Base-by-base conservation (phyloP, 768 basidiomycete genomes). In the Trametes meyenii region DNA sequence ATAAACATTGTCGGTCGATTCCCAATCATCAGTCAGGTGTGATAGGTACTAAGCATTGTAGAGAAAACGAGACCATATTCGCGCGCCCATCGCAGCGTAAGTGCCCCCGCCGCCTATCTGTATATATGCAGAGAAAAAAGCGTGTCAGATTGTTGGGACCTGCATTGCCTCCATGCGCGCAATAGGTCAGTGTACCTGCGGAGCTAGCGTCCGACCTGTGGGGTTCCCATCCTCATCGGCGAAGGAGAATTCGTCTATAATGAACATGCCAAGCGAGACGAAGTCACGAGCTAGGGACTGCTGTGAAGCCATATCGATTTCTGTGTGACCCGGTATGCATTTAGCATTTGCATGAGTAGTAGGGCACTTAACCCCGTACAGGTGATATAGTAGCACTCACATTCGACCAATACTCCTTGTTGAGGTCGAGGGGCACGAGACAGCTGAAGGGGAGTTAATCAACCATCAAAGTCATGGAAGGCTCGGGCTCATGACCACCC, bases 91-190 rank as follows among this genome's bases (percentile, higher is more conserved):
- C 43, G 81, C 77, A 54, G 90, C 90, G 73, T 90, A 92, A 0
- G 89, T 92, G 2, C 94, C 94, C 1, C 92, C 95, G 0, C 94
- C 94, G 24, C 94, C 94, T 65, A 96, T 94, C 86, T 94, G 21
- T 7, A 10, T 23, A 14, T 43, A 33, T 26, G n/a, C 23, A n/a
- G 26, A 35, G 38, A 8, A 39, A 5, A 38, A 14, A n/a, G 38
- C 5, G 21, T 11, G 21, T 46, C 45, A 46, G 21, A 50, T 53
- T 50, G 58, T 61, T 6, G 51, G n/a, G 29, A 36, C 19, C n/a
- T n/a, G 29, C 29, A 33, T 33, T 33, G 29, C 3, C 3, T 8
- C 29, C 4, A 8, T 3, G 3, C 29, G 29, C 29, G 8, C 29
- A 33, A 40, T 21, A 40, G 17, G 3, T 46, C 2, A 46, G 13